A percentile compares a stretch with the other conserved stretches of the same genome.
These are phyloP conservation scores for Colletotrichum tropicale DNA, from an alignment of 2,329 filamentous ascomycete genomes.

Conservation along the genomic window DNA sequence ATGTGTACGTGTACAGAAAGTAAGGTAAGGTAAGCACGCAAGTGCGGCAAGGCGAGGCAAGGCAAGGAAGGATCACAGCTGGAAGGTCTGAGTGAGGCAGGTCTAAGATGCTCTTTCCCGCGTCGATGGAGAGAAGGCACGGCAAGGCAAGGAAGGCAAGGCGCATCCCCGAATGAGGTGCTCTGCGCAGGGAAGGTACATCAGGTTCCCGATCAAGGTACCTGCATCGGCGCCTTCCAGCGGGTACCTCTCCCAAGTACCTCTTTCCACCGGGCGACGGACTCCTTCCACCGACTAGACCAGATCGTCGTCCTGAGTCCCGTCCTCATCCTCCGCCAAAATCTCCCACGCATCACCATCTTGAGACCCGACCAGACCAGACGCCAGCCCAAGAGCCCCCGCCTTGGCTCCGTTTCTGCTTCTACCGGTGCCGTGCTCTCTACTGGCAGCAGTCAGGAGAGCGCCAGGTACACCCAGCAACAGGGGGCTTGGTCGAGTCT, in stretches of 20 bases:
- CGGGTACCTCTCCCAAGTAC: background rate
- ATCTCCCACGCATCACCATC: background rate
- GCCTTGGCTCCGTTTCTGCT: background rate
- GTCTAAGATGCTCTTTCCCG: background rate
- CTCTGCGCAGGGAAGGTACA: background rate
- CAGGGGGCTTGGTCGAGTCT: background rate
- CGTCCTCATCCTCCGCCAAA: constrained; percentile 4
- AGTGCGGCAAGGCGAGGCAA: background rate
- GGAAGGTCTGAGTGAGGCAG: background rate
- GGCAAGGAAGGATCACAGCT: background rate
- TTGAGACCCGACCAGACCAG: background rate
- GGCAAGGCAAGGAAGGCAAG: background rate
- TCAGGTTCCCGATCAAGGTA: background rate
- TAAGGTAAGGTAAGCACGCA: background rate
- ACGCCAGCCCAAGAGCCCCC: background rate
- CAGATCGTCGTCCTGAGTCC: background rate
- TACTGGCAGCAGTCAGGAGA: background rate
- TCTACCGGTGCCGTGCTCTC: background rate
- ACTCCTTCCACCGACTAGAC: background rate
- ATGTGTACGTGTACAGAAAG: background rate
- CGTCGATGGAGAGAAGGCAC: background rate
- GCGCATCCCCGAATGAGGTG: background rate
- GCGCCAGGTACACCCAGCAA: background rate
- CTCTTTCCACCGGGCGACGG: background rate
- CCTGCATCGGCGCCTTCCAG: background rate